Evolutionary conservation across 2,329 filamentous ascomycete genomes (phyloP).

Genomic region (Cladophialophora chaetospira): DNA sequence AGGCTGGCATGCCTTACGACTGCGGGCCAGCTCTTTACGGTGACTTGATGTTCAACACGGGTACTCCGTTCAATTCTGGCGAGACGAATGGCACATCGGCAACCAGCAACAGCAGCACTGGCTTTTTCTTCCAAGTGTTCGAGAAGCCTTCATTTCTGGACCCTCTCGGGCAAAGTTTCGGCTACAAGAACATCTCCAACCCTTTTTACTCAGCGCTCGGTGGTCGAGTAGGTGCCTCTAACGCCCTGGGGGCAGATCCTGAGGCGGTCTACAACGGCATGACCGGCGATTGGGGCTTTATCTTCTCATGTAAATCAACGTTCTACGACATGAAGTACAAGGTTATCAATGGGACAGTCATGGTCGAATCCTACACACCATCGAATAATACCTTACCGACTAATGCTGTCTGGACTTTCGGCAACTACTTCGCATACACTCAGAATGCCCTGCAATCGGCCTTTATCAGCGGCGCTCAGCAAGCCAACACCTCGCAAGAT

Average conservation of each 20-base stretch:
- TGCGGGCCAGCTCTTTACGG: background rate
- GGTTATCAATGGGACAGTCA: background rate
- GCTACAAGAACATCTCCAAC: background rate
- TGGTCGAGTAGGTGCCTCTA: background rate
- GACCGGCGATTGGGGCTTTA: background rate
- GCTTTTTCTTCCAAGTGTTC: slow-evolving; percentile 3
- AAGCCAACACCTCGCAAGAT: background rate
- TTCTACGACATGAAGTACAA: background rate
- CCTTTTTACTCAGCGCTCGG: background rate
- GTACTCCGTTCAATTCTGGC: background rate
- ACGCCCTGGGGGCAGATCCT: background rate
- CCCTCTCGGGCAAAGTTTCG: background rate
- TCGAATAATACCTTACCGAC: background rate
- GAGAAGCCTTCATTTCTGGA: background rate
- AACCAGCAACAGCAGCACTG: background rate
- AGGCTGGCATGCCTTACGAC: background rate
- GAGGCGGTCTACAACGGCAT: background rate
- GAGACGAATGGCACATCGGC: background rate
- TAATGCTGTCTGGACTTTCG: background rate
- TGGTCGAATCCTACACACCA: background rate
- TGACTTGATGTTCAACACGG: background rate
- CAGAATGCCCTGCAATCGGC: background rate
- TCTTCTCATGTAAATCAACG: background rate
- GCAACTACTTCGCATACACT: background rate
- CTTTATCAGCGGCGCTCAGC: slow-evolving; percentile 1